These are phyloP conservation scores for Oxytropis ochrocephala DNA, from an alignment of 306 rosid species.

Conservation along the genomic window DNA sequence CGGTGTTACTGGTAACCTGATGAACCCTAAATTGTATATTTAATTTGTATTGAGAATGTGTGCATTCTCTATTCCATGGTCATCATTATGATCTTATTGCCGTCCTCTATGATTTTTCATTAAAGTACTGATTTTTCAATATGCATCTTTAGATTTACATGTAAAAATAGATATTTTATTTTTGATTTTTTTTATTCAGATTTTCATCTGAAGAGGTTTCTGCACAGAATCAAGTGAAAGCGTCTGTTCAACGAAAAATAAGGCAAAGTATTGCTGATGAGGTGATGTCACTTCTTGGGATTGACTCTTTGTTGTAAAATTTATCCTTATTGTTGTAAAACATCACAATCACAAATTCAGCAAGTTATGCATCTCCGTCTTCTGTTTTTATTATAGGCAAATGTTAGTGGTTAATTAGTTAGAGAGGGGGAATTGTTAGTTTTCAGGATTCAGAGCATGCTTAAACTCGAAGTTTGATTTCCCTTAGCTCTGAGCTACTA, in stretches of 20 bases:
- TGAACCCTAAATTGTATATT: slow-evolving; percentile 17
- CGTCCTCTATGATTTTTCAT: background rate
- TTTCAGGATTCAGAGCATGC: too few relatives aligned
- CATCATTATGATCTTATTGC: background rate
- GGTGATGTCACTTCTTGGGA: slow-evolving; percentile 34
- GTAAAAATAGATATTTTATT: background rate
- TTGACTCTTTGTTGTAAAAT: background rate
- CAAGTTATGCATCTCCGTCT: background rate
- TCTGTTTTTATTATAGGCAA: too few relatives aligned
- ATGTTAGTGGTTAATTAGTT: too few relatives aligned
- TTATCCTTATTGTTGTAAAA: background rate
- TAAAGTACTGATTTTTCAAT: background rate
- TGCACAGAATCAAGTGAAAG: slow-evolving; percentile 98
- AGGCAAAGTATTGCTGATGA: slow-evolving; percentile 97
- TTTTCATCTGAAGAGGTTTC: slow-evolving; percentile 91
- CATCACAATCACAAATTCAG: background rate
- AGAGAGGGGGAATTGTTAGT: too few relatives aligned
- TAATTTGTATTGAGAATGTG: background rate
- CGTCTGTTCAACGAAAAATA: slow-evolving; percentile 88
- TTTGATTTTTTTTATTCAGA: slow-evolving; percentile 29
- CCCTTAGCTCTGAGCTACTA: too few relatives aligned
- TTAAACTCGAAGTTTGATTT: too few relatives aligned
- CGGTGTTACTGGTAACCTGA: background rate
- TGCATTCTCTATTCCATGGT: background rate
- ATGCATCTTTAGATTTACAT: slow-evolving; percentile 11